These are phyloP conservation scores for sunflower (Helianthus annuus) DNA, from an alignment of 129 eudicot species.

Conservation along the genomic window HanXRQr2.0-SUNRISE NC_035446.2:118257035-118257534, in stretches of 20 bases:
- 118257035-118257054: constrained; percentile 97
- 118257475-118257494: neutral
- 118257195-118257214: neutral
- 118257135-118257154: neutral
- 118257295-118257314: constrained; percentile 20
- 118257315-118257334: too few relatives aligned
- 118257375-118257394: constrained; percentile 26
- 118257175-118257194: constrained; percentile 1
- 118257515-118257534: neutral
- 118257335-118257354: constrained; percentile 14
- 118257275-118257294: constrained; percentile 53
- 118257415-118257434: neutral
- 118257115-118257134: constrained; percentile 32
- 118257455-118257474: too few relatives aligned
- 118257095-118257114: constrained; percentile 92
- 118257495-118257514: neutral
- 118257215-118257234: constrained; percentile 24
- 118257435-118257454: neutral
- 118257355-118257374: neutral
- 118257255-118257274: constrained; percentile 45
- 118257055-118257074: constrained; percentile 94
- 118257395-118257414: neutral
- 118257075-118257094: constrained; percentile 81
- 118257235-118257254: constrained; percentile 42
- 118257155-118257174: neutral